These are phyloP conservation scores for Trichoderma parareesei DNA, from an alignment of 495 filamentous ascomycete genomes.

Conservation along the genomic window DNA sequence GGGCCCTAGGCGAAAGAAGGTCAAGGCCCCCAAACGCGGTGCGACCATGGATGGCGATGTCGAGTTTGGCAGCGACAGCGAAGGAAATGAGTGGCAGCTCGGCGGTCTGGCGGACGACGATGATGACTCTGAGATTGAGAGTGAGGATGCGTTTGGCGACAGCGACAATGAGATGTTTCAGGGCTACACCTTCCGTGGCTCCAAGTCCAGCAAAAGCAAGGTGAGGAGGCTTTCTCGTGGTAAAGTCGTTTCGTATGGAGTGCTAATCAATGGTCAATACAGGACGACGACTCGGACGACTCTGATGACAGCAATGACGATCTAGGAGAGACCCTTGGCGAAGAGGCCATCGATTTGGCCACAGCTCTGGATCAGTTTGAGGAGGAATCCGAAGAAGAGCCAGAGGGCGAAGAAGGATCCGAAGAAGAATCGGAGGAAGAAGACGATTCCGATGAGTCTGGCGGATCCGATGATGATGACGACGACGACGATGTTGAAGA, in stretches of 20 bases:
- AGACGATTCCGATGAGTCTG: constrained; percentile 43
- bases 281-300: constrained; percentile 52
- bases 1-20: constrained; percentile 36
- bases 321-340: constrained; percentile 47
- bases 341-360: constrained; percentile 78
- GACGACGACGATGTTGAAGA: constrained; percentile 33
- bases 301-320: constrained; percentile 36
- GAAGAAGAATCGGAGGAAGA: constrained; percentile 27
- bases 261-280: constrained; percentile 39
- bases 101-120: constrained; percentile 61
- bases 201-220: constrained; percentile 30
- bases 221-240: constrained; percentile 24
- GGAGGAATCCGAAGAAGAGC: constrained; percentile 39
- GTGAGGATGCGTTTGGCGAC: constrained; percentile 86
- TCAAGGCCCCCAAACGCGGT: constrained; percentile 31
- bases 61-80: constrained; percentile 68
- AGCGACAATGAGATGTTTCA: constrained; percentile 81
- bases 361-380: constrained; percentile 62
- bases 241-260: constrained; percentile 26
- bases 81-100: constrained; percentile 81
- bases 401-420: constrained; percentile 27
- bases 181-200: constrained; percentile 62
- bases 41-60: constrained; percentile 38
- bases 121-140: constrained; percentile 79
- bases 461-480: constrained; percentile 36